Evolutionary conservation across 2,329 filamentous ascomycete species (phyloP).

Genomic region (Coniochaeta sp.): DNA sequence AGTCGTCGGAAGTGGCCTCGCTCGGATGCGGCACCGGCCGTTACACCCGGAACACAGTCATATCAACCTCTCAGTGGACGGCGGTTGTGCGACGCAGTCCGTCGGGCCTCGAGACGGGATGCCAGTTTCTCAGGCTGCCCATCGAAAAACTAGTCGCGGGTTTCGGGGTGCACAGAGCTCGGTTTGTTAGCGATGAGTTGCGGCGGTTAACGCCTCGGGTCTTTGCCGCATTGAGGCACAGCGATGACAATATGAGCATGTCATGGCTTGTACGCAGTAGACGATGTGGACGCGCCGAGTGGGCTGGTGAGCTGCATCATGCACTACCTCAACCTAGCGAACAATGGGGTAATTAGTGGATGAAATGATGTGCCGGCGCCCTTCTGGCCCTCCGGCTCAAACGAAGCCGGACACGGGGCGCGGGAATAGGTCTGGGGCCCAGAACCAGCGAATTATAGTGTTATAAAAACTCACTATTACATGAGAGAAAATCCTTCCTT

Average conservation of each 20-base stretch:
- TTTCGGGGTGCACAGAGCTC: neutral
- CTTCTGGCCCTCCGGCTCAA: neutral
- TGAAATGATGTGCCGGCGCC: neutral
- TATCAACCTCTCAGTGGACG: neutral
- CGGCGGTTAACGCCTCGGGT: neutral
- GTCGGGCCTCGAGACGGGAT: neutral
- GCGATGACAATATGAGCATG: neutral
- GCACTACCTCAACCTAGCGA: neutral
- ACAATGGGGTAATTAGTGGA: neutral
- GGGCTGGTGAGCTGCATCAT: neutral
- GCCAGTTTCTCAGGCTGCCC: neutral
- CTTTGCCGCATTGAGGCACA: neutral
- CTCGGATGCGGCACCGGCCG: neutral
- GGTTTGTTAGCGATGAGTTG: neutral
- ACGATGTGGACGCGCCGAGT: neutral
- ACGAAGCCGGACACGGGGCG: neutral
- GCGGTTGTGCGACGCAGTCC: neutral
- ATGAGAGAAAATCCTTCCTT: neutral
- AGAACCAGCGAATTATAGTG: neutral
- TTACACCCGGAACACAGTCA: neutral
- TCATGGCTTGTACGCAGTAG: neutral
- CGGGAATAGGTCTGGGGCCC: neutral
- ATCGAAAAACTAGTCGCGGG: neutral
- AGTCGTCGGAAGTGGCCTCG: neutral
- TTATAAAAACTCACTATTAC: neutral